Conservation (phyloP, 345 rosid species). For the Carallia pectinifolia region DNA sequence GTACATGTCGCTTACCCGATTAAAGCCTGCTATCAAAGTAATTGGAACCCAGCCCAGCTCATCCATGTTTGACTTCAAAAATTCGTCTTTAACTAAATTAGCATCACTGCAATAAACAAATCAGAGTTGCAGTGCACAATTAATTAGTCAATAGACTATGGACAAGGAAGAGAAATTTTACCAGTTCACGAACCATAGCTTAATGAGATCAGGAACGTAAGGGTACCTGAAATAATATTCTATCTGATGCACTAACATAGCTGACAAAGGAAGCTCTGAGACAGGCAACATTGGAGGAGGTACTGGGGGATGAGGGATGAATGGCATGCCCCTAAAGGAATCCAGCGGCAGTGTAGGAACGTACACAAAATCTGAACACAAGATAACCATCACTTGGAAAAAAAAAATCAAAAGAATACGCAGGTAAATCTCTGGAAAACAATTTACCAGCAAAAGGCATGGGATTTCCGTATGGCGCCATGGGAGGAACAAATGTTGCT, state of each 20-base stretch:
- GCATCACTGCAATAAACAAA: conserved; percentile 42
- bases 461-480: conserved; percentile 36
- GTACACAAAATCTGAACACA: conserved; percentile 39
- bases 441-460: conserved; percentile 43
- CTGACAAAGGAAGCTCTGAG: conserved; percentile 32
- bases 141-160: background rate
- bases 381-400: conserved; percentile 2
- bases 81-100: conserved; percentile 49
- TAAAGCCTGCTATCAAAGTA: conserved; percentile 51
- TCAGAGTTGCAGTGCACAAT: background rate
- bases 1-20: conserved; percentile 40
- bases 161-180: background rate
- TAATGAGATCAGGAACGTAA: background rate
- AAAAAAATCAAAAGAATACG: background rate
- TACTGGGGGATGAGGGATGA: conserved; percentile 33
- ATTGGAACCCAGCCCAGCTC: conserved; percentile 53
- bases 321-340: conserved; percentile 38
- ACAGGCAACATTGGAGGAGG: conserved; percentile 34
- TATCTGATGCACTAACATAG: conserved; percentile 46
- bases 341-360: conserved; percentile 41
- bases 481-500: conserved; percentile 34
- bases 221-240: conserved; percentile 68
- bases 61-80: conserved; percentile 55
- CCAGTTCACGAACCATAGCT: background rate
- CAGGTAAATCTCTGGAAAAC: background rate